A percentile compares a stretch with the other conserved stretches of the same genome.
These are phyloP conservation scores for Leccinellum albellum DNA, from an alignment of 768 basidiomycete genomes.

Conservation along the genomic window DNA sequence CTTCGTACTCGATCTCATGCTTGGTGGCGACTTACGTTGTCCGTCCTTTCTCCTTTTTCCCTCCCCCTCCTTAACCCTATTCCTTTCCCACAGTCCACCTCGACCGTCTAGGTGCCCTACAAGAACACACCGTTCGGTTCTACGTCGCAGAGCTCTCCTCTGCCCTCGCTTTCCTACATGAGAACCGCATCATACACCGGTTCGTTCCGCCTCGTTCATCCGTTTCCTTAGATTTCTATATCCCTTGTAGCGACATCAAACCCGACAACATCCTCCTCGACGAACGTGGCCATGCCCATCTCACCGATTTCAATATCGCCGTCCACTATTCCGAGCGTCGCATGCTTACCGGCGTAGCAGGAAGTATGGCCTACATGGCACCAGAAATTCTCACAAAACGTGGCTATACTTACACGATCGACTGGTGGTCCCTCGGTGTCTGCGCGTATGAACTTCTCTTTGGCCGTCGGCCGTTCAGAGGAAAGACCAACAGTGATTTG, in stretches of 20 bases:
- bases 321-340: constrained; percentile 91
- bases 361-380: constrained; percentile 99
- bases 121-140: constrained; percentile 79
- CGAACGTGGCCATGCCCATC: constrained; percentile 90
- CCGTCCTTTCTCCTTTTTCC: constrained; percentile 25
- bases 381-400: constrained; percentile 87
- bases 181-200: constrained; percentile 95
- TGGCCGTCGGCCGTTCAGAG: constrained; percentile 88
- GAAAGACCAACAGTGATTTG: constrained; percentile 87
- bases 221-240: background rate
- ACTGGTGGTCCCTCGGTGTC: constrained; percentile 97
- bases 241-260: constrained; percentile 73
- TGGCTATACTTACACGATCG: constrained; percentile 91
- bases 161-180: constrained; percentile 86
- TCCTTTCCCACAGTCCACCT: constrained; percentile 63
- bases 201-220: constrained; percentile 34
- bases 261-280: constrained; percentile 98
- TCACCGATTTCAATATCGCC: constrained; percentile 98
- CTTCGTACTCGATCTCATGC: constrained; percentile 96
- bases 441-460: constrained; percentile 91
- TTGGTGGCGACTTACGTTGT: constrained; percentile 94
- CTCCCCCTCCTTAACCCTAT: background rate
- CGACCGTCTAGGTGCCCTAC: constrained; percentile 70
- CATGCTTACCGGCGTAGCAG: constrained; percentile 85
- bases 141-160: constrained; percentile 89